These are phyloP conservation scores for Penicillium cataractarum DNA, from an alignment of 495 filamentous ascomycete genomes.

Conservation along the genomic window DNA sequence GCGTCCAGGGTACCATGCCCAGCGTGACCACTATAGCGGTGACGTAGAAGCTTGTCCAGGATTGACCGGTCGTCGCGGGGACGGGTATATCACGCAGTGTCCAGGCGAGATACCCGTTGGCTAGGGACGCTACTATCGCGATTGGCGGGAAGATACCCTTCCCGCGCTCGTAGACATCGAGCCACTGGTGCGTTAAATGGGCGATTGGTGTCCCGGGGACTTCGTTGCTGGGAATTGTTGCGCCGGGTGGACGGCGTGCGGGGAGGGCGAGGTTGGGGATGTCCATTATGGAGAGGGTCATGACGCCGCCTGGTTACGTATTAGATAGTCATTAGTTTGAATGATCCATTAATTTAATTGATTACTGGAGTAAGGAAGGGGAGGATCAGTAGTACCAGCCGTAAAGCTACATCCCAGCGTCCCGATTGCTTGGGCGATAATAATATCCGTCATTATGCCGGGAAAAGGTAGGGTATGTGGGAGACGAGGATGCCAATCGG, in stretches of 20 bases:
- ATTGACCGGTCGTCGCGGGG: constrained; percentile 8
- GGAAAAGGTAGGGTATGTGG: neutral
- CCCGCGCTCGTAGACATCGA: constrained; percentile 33
- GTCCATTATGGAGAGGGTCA: constrained; percentile 26
- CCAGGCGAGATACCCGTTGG: constrained; percentile 38
- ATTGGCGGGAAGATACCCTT: constrained; percentile 29
- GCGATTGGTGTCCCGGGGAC: constrained; percentile 23
- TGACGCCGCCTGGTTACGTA: constrained; percentile 25
- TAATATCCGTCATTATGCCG: constrained; percentile 17
- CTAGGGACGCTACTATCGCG: constrained; percentile 24
- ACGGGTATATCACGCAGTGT: constrained; percentile 17
- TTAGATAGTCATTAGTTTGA: no score
- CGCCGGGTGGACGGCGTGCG: constrained; percentile 22
- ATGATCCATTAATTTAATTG: no score
- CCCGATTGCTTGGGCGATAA: constrained; percentile 30
- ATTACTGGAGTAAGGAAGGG: no score
- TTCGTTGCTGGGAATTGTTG: constrained; percentile 9
- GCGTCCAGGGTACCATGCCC: constrained; percentile 39
- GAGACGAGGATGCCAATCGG: neutral
- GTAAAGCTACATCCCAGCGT: constrained; percentile 32
- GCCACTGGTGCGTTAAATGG: constrained; percentile 38
- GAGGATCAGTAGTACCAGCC: constrained; percentile 23
- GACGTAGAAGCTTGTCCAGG: constrained; percentile 26
- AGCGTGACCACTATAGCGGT: constrained; percentile 31
- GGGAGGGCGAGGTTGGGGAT: constrained; percentile 32